Evolutionary conservation across 306 rosid species (phyloP).

Genomic region (Ammopiptanthus mongolicus): DNA sequence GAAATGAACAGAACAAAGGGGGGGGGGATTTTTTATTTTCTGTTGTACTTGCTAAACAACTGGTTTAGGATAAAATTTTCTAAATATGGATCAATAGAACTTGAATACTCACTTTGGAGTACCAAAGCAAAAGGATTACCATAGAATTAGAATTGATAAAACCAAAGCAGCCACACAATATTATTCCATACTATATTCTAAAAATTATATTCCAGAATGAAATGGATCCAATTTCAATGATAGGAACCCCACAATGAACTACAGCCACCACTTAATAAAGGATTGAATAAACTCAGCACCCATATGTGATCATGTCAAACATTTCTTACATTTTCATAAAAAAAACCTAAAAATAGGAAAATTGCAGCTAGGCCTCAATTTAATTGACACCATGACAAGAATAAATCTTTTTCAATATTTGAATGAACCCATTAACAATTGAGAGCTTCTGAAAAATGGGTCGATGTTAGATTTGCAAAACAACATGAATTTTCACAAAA

Average conservation of each 20-base stretch:
- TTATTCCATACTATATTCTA: conserved; percentile 16
- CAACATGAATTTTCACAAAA: background rate
- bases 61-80: background rate
- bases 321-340: background rate
- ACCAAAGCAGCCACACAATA: conserved; percentile 21
- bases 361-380: background rate
- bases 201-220: conserved; percentile 11
- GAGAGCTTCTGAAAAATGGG: conserved; percentile 31
- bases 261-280: conserved; percentile 13
- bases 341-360: background rate
- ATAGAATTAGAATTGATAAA: conserved; percentile 6
- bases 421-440: conserved; percentile 25
- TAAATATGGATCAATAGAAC: background rate
- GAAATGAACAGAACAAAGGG: background rate
- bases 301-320: background rate
- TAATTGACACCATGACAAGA: background rate
- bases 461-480: conserved; percentile 21
- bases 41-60: background rate
- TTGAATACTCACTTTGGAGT: background rate
- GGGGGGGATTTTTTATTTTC: background rate
- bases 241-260: conserved; percentile 13
- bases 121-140: conserved; percentile 13
- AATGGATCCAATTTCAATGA: conserved; percentile 14
- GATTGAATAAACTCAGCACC: background rate
- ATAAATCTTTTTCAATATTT: background rate